These are phyloP conservation scores for Parachaetomium inaequale DNA, from an alignment of 495 filamentous ascomycete genomes.

Conservation along the genomic window DNA sequence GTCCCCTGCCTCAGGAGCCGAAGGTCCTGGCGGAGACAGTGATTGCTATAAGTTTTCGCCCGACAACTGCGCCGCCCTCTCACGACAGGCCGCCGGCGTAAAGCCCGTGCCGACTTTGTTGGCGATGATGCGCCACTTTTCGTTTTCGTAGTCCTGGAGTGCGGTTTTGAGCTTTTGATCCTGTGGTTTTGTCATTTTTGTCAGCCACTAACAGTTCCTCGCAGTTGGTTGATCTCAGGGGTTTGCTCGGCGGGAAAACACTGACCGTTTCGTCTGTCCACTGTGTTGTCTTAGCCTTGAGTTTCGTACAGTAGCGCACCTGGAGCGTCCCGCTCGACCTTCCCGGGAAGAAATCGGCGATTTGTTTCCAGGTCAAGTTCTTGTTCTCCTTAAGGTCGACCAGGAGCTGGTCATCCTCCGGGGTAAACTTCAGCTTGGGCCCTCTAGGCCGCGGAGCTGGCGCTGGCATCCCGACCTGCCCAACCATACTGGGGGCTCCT, in stretches of 20 bases:
- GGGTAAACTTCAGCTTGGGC: conserved; percentile 85
- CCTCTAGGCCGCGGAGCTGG: conserved; percentile 72
- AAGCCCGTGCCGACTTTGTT: conserved; percentile 83
- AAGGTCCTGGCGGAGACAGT: conserved; percentile 50
- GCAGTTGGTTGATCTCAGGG: background rate
- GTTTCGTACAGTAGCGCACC: conserved; percentile 89
- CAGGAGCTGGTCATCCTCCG: conserved; percentile 79
- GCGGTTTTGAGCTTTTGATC: conserved; percentile 73
- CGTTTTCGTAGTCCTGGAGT: conserved; percentile 82
- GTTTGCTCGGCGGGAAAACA: conserved; percentile 3
- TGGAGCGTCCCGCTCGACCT: conserved; percentile 83
- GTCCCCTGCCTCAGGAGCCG: conserved; percentile 52
- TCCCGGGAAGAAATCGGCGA: conserved; percentile 89
- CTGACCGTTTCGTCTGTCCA: conserved; percentile 91
- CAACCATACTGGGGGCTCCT: conserved; percentile 68
- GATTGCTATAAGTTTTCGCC: conserved; percentile 54
- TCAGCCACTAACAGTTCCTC: background rate
- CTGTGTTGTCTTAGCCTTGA: conserved; percentile 85
- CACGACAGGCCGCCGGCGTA: conserved; percentile 77
- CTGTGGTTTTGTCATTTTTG: conserved; percentile 45
- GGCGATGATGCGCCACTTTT: conserved; percentile 84
- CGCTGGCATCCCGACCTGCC: conserved; percentile 75
- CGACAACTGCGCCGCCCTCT: conserved; percentile 63
- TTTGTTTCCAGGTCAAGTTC: conserved; percentile 92
- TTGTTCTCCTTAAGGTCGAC: conserved; percentile 90